Base-by-base conservation (phyloP, 2,329 filamentous ascomycete species). In the Penicillium sp. region DNA sequence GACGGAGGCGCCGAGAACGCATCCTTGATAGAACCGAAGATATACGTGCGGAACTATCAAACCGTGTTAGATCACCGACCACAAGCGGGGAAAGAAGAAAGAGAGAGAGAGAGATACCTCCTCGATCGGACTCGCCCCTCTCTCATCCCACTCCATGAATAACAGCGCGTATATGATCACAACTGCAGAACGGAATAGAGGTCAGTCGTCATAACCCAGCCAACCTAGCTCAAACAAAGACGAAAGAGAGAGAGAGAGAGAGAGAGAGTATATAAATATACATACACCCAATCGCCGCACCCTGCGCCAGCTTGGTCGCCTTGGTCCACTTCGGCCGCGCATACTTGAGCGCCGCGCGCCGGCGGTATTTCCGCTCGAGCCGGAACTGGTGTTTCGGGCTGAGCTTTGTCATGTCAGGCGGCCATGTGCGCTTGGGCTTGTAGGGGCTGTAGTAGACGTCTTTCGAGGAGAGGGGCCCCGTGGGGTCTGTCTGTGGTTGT, bases 381-480 rank as follows among this genome's bases (percentile, higher is more conserved):
- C 85, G 83, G 78, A 90, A 89, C 71, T 90, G 86, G 70, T 90
- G 86, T 71, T 86, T 88, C n/a, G 81, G 79, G 1, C 86, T 86
- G 54, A 90, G 79, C 66, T 86, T 83, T 60, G 79, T 78, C 76
- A 90, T 86, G 71, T 89, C 85, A 7, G 88, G 88, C 47, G 88
- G 88, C 88, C 88, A 90, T 74, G 79, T 77, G 63, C 84, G 84
- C 74, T 88, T 87, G 44, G 85, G 85, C 65, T 79, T 82, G 77
- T 85, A 88, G 23, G 83, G 84, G 68, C 87, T 88, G 66, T 80
- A 83, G 58, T 81, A 76, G 49, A 56, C 47, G 29, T 35, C 35
- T 44, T 46, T 35, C 8, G n/a, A 8, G 30, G 38, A 5, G 23
- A 21, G 44, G 35, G 31, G 11, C 15, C 17, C 31, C 26, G 38